A percentile compares a stretch with the other conserved stretches of the same genome.
These are phyloP conservation scores for Aspergillus fischeri DNA, from an alignment of 2,329 filamentous ascomycete species.

Conservation along the genomic window DNA sequence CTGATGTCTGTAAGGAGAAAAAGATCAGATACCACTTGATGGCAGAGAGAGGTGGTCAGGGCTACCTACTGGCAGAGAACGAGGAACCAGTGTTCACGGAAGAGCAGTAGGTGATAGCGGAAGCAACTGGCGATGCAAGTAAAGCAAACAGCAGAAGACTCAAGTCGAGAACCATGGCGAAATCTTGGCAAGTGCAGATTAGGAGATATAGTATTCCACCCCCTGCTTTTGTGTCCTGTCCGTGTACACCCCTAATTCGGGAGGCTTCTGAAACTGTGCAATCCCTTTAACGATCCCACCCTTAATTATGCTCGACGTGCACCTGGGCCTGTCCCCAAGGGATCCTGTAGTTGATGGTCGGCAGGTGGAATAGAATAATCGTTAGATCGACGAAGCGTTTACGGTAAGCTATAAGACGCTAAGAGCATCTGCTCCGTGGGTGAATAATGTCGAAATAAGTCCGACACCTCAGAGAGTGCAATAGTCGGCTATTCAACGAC, in stretches of 20 bases:
- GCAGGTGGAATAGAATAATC: not conserved
- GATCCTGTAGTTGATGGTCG: not conserved
- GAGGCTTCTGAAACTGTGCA: not conserved
- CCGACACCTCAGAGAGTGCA: not conserved
- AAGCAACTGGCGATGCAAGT: slow-evolving; percentile 21
- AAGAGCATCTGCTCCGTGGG: not conserved
- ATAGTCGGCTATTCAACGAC: not conserved
- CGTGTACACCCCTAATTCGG: not conserved
- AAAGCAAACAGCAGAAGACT: slow-evolving; percentile 21
- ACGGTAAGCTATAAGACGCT: not conserved
- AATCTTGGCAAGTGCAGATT: not conserved
- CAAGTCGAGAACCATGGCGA: slow-evolving; percentile 20
- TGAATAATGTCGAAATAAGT: not conserved
- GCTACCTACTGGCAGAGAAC: slow-evolving; percentile 33
- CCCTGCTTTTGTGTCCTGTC: not conserved
- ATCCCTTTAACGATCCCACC: not conserved
- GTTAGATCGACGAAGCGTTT: not conserved
- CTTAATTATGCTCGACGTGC: not conserved
- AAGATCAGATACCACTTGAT: not conserved
- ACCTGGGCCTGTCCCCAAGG: not conserved
- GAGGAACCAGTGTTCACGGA: slow-evolving; percentile 42
- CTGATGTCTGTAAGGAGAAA: slow-evolving; percentile 28
- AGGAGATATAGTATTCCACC: not conserved
- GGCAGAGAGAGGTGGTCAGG: not conserved
- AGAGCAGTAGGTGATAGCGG: slow-evolving; percentile 40